Percentiles rank a stretch among this genome's conserved stretches.
These are phyloP conservation scores for Jaapia argillacea DNA, from an alignment of 768 basidiomycete genomes.

Conservation along the genomic window DNA sequence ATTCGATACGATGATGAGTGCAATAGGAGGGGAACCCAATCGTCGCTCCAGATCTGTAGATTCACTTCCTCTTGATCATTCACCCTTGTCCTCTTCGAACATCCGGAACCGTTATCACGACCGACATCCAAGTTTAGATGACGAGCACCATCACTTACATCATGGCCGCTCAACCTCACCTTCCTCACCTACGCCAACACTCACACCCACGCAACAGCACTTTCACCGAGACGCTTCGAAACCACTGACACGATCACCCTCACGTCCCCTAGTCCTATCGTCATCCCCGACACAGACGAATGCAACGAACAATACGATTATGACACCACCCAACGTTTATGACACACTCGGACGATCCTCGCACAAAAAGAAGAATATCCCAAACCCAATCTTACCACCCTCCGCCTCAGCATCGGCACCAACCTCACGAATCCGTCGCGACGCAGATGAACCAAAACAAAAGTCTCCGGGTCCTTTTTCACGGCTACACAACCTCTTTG, in stretches of 20 bases:
- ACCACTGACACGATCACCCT: slow-evolving; percentile 35
- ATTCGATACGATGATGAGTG: background rate
- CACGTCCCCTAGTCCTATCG: slow-evolving; percentile 56
- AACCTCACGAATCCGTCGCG: too few species aligned
- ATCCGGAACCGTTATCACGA: slow-evolving; percentile 4
- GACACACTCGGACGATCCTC: too few species aligned
- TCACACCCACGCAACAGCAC: too few species aligned
- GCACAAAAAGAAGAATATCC: too few species aligned
- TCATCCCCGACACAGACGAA: slow-evolving; percentile 56
- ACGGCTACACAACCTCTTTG: too few species aligned
- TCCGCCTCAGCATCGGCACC: too few species aligned
- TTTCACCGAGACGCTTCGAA: too few species aligned
- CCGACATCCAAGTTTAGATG: slow-evolving; percentile 8
- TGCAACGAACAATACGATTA: slow-evolving; percentile 43
- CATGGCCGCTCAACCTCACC: slow-evolving; percentile 9
- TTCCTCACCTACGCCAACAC: slow-evolving; percentile 26
- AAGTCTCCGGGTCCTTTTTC: too few species aligned
- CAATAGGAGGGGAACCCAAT: too few species aligned
- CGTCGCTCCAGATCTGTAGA: background rate
- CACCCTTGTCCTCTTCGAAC: background rate
- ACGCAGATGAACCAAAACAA: too few species aligned
- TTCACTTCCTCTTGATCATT: background rate
- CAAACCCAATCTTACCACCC: too few species aligned
- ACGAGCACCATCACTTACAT: slow-evolving; percentile 1
- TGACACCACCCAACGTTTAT: too few species aligned